Conservation (phyloP, 1,284 basidiomycete genomes). For the Naganishia cerealis region DNA sequence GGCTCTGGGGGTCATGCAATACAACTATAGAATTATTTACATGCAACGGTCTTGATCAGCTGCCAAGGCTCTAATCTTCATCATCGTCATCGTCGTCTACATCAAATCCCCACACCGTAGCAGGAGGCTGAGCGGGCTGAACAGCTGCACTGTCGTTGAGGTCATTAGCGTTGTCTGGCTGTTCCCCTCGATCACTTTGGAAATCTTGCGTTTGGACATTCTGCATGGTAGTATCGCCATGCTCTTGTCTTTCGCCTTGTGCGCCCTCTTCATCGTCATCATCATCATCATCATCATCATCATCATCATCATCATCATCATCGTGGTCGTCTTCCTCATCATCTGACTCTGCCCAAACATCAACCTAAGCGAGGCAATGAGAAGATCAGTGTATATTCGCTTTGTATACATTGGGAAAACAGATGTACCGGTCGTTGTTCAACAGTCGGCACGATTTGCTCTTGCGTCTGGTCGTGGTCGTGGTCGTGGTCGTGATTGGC, state of each 20-base stretch:
- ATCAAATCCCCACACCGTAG: constrained; percentile 17
- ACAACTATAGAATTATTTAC: not conserved
- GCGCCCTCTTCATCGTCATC: constrained; percentile 66
- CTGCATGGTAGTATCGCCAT: not conserved
- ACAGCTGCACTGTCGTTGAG: not conserved
- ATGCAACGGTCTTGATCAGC: not conserved
- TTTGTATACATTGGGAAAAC: constrained; percentile 37
- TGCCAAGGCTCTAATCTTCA: constrained; percentile 11
- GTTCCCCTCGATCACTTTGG: constrained; percentile 65
- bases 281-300: constrained; percentile 59
- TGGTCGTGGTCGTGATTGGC: constrained; percentile 45
- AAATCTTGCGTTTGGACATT: constrained; percentile 66
- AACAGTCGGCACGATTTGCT: constrained; percentile 25
- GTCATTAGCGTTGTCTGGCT: constrained; percentile 40
- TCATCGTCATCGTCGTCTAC: constrained; percentile 28
- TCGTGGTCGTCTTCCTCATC: constrained; percentile 42
- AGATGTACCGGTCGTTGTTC: constrained; percentile 44
- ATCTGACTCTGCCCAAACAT: constrained; percentile 38
- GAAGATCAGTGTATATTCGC: not conserved
- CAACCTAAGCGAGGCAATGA: constrained; percentile 34
- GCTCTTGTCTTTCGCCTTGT: constrained; percentile 58
- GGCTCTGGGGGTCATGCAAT: not conserved
- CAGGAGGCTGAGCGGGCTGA: not conserved
- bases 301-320: constrained; percentile 41
- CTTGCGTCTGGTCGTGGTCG: constrained; percentile 42